Conservation (phyloP, 805 yeast genomes). For the Lachancea quebecensis region DNA sequence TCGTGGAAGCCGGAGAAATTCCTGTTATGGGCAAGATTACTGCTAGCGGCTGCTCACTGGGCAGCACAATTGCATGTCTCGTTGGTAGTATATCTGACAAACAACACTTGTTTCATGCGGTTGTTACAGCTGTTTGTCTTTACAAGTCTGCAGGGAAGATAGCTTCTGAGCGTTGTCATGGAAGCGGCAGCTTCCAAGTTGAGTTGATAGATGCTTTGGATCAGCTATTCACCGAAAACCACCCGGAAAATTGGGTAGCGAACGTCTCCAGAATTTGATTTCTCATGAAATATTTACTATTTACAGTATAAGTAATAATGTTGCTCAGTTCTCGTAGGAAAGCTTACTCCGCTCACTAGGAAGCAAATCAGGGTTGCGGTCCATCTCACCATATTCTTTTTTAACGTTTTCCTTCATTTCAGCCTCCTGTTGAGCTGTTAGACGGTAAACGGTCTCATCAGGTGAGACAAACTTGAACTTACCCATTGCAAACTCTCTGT, state of each 20-base stretch:
- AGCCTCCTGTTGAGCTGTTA: constrained; percentile 58
- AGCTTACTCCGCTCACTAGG: constrained; percentile 56
- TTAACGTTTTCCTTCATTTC: constrained; percentile 45
- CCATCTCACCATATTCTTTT: constrained; percentile 45
- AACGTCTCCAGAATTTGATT: neutral
- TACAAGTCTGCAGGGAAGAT: constrained; percentile 57
- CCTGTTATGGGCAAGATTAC: constrained; percentile 60
- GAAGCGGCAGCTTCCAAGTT: constrained; percentile 32
- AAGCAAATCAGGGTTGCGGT: constrained; percentile 36
- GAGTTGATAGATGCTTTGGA: constrained; percentile 27
- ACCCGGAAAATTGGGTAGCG: constrained; percentile 25
- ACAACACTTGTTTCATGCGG: constrained; percentile 37
- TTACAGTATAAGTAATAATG: constrained; percentile 3
- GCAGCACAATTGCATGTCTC: constrained; percentile 59
- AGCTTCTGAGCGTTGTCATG: constrained; percentile 39
- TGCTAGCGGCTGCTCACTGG: constrained; percentile 80
- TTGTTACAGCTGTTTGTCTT: constrained; percentile 45
- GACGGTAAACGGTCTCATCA: constrained; percentile 63
- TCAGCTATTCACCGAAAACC: constrained; percentile 18
- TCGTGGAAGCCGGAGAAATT: constrained; percentile 49
- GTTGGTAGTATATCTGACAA: constrained; percentile 39
- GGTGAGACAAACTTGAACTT: constrained; percentile 81
- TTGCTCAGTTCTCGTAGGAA: constrained; percentile 39
- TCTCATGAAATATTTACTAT: constrained; percentile 1
- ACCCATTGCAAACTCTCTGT: constrained; percentile 90